Conservation (phyloP, 2,329 filamentous ascomycete species). For the Plenodomus tracheiphilus region DNA sequence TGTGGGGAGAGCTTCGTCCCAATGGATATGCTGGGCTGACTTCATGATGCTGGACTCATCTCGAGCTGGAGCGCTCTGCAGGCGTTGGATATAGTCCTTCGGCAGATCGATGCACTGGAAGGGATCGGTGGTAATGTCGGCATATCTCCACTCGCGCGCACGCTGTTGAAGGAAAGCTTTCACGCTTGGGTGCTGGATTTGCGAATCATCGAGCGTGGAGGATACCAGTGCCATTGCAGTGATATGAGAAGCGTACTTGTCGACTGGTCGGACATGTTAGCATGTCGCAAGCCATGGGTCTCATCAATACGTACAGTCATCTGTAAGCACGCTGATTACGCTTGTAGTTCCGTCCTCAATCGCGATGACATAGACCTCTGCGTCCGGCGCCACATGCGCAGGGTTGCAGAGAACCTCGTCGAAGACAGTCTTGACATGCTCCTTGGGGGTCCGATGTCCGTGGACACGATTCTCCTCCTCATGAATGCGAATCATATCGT, state of each 20-base stretch:
- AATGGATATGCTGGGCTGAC: slow-evolving; percentile 10
- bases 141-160: slow-evolving; percentile 38
- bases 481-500: slow-evolving; percentile 58
- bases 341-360: slow-evolving; percentile 68
- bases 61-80: background rate
- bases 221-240: slow-evolving; percentile 40
- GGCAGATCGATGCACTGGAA: slow-evolving; percentile 31
- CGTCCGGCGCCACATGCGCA: slow-evolving; percentile 51
- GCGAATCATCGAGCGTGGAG: slow-evolving; percentile 20
- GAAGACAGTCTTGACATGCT: slow-evolving; percentile 72
- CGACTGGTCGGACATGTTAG: slow-evolving; percentile 22
- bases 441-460: slow-evolving; percentile 58
- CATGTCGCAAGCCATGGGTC: slow-evolving; percentile 50
- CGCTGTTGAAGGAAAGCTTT: slow-evolving; percentile 37
- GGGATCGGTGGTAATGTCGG: slow-evolving; percentile 14
- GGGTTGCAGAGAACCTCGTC: slow-evolving; percentile 59
- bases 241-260: slow-evolving; percentile 27
- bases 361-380: slow-evolving; percentile 70
- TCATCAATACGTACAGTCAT: slow-evolving; percentile 53
- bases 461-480: slow-evolving; percentile 63
- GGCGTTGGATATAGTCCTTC: slow-evolving; percentile 11
- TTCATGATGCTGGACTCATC: background rate
- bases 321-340: slow-evolving; percentile 62
- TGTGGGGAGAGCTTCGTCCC: slow-evolving; percentile 14
- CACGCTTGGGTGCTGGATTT: slow-evolving; percentile 27